Evolutionary conservation across 805 yeast genomes (phyloP), one percentile per base, ranked within the genome.

Genomic region (Wickerhamiella alocasiicola): DNA sequence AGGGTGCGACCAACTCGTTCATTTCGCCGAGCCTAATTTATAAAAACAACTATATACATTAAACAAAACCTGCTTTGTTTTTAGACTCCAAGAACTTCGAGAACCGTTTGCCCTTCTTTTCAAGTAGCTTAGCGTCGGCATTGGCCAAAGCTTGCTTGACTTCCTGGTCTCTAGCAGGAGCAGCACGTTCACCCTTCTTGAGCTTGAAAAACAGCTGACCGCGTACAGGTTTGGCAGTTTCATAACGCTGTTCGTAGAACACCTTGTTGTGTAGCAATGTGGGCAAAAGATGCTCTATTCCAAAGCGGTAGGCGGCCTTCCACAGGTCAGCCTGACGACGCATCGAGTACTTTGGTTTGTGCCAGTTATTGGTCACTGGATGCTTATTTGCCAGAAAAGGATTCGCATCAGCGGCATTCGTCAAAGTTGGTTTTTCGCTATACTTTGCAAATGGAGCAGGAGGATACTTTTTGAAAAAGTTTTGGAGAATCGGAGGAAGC

Each of bases 331-430:
- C 74, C 54, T 82, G 85, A 53, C 88, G 73, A 63, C 95, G 73
- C 54, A 78, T 64, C 6, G 94, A 81, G 61, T 73, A 81, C 49
- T 74, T 68, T 19, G 96, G 82, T 44, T 75, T 74, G 52, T 82
- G 93, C 64, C 77, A 74, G 50, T 63, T 67, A n/a, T 79, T 73
- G 17, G 93, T 83, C 17, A 79, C 72, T 16, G 93, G 84, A 58
- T 85, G 85, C 54, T 71, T 79, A 59, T 83, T 85, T 18, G 94
- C 78, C 42, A 83, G 60, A 59, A 87, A 87, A 40, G 96, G 96
- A 60, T 87, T 87, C 50, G 85, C 81, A 45, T 73, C 71, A 17
- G 72, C 68, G 36, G 84, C 87, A 36, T 62, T 64, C 17, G 81
- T 76, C 21, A 72, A 63, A 2, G 81, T 72, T 39, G 94, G 80